These are phyloP conservation scores for Penicillium samsonianum DNA, from an alignment of 495 filamentous ascomycete species.

Conservation along the genomic window DNA sequence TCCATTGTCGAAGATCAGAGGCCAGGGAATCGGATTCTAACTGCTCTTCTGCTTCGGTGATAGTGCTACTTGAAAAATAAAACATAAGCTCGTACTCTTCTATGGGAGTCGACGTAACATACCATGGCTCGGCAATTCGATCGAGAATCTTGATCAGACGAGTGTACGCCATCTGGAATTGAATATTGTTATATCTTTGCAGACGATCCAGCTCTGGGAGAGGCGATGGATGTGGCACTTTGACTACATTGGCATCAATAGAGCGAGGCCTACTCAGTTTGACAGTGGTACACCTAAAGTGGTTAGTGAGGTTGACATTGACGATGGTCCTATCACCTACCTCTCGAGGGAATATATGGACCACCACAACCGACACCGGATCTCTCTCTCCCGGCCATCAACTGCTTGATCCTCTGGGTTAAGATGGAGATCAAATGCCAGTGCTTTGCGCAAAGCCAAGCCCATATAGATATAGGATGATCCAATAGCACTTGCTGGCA, in stretches of 20 bases:
- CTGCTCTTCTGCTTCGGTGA: background rate
- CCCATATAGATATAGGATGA: constrained; percentile 36
- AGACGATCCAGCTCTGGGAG: constrained; percentile 16
- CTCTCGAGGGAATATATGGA: constrained; percentile 33
- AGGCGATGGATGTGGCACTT: constrained; percentile 16
- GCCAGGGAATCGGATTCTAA: constrained; percentile 4
- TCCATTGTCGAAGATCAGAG: constrained; percentile 26
- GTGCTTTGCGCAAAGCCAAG: constrained; percentile 43
- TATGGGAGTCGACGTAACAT: background rate
- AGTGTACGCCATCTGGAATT: constrained; percentile 24
- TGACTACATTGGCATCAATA: constrained; percentile 19
- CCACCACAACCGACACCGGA: constrained; percentile 29
- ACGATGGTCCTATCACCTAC: constrained; percentile 5
- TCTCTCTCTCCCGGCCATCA: constrained; percentile 16
- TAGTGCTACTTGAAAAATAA: background rate
- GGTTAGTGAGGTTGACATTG: background rate
- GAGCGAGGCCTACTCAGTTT: constrained; percentile 29
- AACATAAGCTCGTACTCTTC: background rate
- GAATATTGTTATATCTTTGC: constrained; percentile 24
- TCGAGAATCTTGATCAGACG: constrained; percentile 24
- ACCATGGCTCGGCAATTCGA: constrained; percentile 20
- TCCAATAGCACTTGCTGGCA: constrained; percentile 27
- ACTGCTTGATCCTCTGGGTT: constrained; percentile 15
- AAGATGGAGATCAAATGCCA: constrained; percentile 44
- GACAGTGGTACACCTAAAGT: constrained; percentile 20